Base-by-base conservation (phyloP, 306 rosid genomes). In the Adenanthera pavonina region DNA sequence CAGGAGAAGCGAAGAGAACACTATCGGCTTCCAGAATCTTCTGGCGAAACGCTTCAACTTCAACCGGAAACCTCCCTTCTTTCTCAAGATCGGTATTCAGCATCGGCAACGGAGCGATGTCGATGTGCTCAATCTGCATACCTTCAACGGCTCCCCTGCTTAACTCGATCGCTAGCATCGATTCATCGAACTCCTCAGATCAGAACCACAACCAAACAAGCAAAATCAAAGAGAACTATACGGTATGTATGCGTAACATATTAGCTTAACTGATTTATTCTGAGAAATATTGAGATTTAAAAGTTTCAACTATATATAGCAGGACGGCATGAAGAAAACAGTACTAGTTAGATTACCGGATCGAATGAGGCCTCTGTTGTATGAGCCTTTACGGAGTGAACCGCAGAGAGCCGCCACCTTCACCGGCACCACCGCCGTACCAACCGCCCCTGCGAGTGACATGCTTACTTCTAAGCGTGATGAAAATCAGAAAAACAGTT, bases 1-100 rank as follows among this genome's bases (percentile, higher is more conserved):
- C 98, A 0, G 98, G 95, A 14, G 97, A 89, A 77, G 98, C 97
- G 19, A 94, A 92, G 69, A 92, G 94, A 82, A 89, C 0, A 85
- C 88, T 67, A 78, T 94, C 87, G 3, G 94, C 94, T 59, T 81
- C 91, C 10, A 71, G 87, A 85, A 94, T 87, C 76, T 87, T 87
- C 61, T 59, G 60, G 1, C 98, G 95, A 70, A 92, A 90, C 6
- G 90, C 89, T 72, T 92, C 89, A 3, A 94, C 89, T 44, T 48
- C 77, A 6, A 83, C 76, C 3, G 98, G 95, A 48, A 34, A 94
- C 0, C 81, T 86, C 5, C 92, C 92, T 0, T 84, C 40, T 15
- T 70, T 61, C 20, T 92, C 97, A 53, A 94, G 88, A 76, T 94
- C 97, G 34, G 94, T 92, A 82, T 90, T 89, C 54, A 89, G 75